A percentile compares a stretch with the other conserved stretches of the same genome.
Conservation (phyloP, 495 filamentous ascomycete genomes). For the Penicillium atrosanguineum region DNA sequence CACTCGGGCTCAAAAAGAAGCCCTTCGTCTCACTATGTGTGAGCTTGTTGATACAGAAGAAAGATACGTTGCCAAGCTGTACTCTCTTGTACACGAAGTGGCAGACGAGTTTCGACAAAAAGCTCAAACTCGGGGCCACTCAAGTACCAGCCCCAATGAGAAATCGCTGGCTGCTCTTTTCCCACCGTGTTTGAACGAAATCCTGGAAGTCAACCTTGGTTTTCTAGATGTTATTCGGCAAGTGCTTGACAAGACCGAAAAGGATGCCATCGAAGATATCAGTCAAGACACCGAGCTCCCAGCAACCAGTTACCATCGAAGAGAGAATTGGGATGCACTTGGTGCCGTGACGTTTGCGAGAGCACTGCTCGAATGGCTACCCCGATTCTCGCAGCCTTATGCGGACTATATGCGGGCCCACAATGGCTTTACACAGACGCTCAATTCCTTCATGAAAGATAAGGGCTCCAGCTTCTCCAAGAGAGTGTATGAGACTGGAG, state of each 20-base stretch:
- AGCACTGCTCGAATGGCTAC: slow-evolving; percentile 82
- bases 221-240: slow-evolving; percentile 74
- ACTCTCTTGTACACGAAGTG: slow-evolving; percentile 74
- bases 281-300: slow-evolving; percentile 51
- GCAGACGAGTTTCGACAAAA: slow-evolving; percentile 69
- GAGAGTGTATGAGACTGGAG: slow-evolving; percentile 76
- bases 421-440: slow-evolving; percentile 73
- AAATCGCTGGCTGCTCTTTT: slow-evolving; percentile 74
- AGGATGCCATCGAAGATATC: slow-evolving; percentile 69
- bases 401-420: slow-evolving; percentile 87
- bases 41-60: slow-evolving; percentile 94
- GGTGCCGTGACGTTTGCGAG: slow-evolving; percentile 74
- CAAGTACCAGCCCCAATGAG: slow-evolving; percentile 69
- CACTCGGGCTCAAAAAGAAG: slow-evolving; percentile 75
- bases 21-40: slow-evolving; percentile 81
- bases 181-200: slow-evolving; percentile 71
- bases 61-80: slow-evolving; percentile 82
- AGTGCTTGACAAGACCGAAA: slow-evolving; percentile 79
- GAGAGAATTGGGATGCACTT: slow-evolving; percentile 62
- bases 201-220: slow-evolving; percentile 72
- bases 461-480: slow-evolving; percentile 74
- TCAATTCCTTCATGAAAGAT: slow-evolving; percentile 71
- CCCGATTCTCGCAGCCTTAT: slow-evolving; percentile 84
- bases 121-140: slow-evolving; percentile 52
- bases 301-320: slow-evolving; percentile 31